A percentile compares a stretch with the other conserved stretches of the same genome.
phyloP scores from a whole-genome alignment of 108 stramenopile genomes.

The Pseudonitzschia pungens region DNA sequence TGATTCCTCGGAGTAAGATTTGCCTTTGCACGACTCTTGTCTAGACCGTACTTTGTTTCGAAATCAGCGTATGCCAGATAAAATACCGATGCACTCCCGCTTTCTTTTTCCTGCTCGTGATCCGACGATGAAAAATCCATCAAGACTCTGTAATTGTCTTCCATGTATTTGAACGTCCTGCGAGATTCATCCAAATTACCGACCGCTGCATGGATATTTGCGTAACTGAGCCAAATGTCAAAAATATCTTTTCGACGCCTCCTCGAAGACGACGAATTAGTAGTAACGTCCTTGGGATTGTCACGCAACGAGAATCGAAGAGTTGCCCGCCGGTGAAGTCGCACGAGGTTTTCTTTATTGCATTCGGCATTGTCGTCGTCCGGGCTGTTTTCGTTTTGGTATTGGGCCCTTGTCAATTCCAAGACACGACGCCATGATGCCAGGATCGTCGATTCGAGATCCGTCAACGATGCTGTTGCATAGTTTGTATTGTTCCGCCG shows the following conservation, averaged over 20 bases:
- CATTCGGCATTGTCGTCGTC: background rate
- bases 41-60: slow-evolving; percentile 27
- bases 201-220: slow-evolving; percentile 31
- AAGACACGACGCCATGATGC: slow-evolving; percentile 42
- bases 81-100: slow-evolving; percentile 22
- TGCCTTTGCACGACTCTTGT: slow-evolving; percentile 15
- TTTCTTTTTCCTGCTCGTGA: background rate
- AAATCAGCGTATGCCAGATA: slow-evolving; percentile 42
- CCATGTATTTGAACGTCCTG: slow-evolving; percentile 48
- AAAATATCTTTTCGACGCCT: slow-evolving; percentile 29
- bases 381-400: background rate
- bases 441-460: slow-evolving; percentile 37
- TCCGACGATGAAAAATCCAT: background rate
- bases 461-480: slow-evolving; percentile 40
- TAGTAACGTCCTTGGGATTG: background rate
- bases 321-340: slow-evolving; percentile 68
- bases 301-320: slow-evolving; percentile 53
- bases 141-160: slow-evolving; percentile 25
- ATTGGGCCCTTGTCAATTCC: slow-evolving; percentile 18
- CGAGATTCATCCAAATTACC: slow-evolving; percentile 49
- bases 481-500: slow-evolving; percentile 29
- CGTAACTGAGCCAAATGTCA: slow-evolving; percentile 70
- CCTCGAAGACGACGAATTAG: slow-evolving; percentile 3
- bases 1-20: slow-evolving; percentile 36
- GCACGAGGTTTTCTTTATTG: slow-evolving; percentile 50